Evolutionary conservation across 345 rosid genomes (phyloP).

Genomic region (Eucalyptus cloeziana): DNA sequence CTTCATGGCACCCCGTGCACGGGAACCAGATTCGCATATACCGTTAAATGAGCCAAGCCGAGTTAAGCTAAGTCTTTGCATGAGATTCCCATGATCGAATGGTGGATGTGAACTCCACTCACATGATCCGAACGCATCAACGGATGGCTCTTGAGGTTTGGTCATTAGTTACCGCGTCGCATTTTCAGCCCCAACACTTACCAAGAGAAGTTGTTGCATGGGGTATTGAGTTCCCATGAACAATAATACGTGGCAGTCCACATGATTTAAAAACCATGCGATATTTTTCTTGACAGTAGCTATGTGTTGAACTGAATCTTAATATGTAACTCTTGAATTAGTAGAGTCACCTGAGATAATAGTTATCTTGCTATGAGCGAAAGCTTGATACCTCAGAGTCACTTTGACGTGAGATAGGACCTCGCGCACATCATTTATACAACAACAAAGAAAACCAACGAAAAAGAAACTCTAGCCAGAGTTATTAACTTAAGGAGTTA

Average conservation of each 20-base stretch:
- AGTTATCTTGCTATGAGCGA: neutral
- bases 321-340: neutral
- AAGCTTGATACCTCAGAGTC: neutral
- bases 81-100: neutral
- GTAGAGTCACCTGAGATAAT: neutral
- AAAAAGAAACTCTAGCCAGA: neutral
- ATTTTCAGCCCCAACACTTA: neutral
- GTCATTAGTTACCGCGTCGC: neutral
- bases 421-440: neutral
- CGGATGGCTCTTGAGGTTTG: neutral
- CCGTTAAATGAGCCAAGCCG: neutral
- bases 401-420: neutral
- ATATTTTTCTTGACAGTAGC: neutral
- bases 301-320: neutral
- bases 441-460: neutral
- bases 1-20: neutral
- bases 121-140: neutral
- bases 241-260: neutral
- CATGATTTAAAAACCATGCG: neutral
- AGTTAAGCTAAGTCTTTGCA: neutral
- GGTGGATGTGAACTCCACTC: neutral
- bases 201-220: neutral
- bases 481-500: neutral
- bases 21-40: neutral
- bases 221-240: neutral